Evolutionary conservation across 352 stramenopile species (phyloP).

Genomic region (Phytopythium helicoides): DNA sequence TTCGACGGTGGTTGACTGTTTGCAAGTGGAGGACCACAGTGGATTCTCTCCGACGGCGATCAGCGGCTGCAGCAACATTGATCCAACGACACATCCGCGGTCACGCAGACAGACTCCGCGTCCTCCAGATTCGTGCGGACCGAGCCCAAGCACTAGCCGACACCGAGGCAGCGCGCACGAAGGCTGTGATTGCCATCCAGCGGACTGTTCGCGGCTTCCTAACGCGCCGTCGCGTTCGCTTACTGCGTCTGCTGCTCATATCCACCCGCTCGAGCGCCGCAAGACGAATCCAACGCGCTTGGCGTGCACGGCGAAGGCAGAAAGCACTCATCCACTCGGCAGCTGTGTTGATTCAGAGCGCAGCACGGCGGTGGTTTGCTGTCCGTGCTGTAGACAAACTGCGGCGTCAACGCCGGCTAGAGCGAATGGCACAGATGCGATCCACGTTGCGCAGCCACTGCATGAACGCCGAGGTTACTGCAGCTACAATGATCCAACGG

Average conservation of each 20-base stretch:
- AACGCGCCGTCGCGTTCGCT: conserved; percentile 13
- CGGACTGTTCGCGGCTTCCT: conserved; percentile 32
- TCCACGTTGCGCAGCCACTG: neutral
- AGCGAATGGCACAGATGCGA: neutral
- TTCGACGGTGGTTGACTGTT: neutral
- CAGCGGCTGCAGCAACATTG: neutral
- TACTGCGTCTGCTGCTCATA: neutral
- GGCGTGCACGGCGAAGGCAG: neutral
- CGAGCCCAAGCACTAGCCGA: conserved; percentile 15
- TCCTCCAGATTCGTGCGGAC: conserved; percentile 5
- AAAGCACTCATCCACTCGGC: neutral
- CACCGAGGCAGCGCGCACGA: conserved; percentile 24
- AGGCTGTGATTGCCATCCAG: conserved; percentile 41
- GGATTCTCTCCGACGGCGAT: neutral
- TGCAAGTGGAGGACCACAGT: neutral
- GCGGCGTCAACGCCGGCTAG: neutral
- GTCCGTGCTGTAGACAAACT: neutral
- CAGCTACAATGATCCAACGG: conserved; percentile 40
- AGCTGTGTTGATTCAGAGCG: neutral
- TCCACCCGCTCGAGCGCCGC: neutral
- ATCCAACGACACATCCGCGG: conserved; percentile 25
- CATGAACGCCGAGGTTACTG: conserved; percentile 8
- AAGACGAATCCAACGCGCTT: neutral
- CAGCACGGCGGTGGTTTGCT: neutral
- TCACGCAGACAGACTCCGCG: conserved; percentile 1